These are phyloP conservation scores for Phoma herbarum DNA, from an alignment of 2,329 filamentous ascomycete genomes.

Conservation along the genomic window DNA sequence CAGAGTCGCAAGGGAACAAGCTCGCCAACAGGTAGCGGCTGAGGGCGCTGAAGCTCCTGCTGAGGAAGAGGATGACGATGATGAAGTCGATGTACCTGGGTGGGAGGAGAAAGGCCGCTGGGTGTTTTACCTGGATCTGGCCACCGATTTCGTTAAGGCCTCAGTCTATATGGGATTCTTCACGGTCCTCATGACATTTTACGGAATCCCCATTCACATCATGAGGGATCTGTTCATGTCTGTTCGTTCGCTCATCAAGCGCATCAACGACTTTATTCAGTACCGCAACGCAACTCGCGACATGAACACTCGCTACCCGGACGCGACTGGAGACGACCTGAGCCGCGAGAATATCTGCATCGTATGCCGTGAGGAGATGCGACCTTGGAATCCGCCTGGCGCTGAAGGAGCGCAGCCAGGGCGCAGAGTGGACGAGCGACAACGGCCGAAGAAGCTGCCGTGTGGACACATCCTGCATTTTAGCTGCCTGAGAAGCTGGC, in stretches of 20 bases:
- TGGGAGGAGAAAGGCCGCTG: slow-evolving; percentile 97
- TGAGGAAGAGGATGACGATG: slow-evolving; percentile 76
- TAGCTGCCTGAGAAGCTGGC: slow-evolving; percentile 93
- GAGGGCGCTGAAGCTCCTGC: slow-evolving; percentile 51
- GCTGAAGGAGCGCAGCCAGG: slow-evolving; percentile 50
- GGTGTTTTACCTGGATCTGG: slow-evolving; percentile 85
- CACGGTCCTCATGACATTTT: slow-evolving; percentile 89
- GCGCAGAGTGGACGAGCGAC: slow-evolving; percentile 74
- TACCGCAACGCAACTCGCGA: slow-evolving; percentile 92
- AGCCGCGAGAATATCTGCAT: slow-evolving; percentile 91
- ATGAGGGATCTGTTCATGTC: slow-evolving; percentile 96
- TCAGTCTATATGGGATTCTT: slow-evolving; percentile 92
- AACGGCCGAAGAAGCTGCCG: slow-evolving; percentile 92
- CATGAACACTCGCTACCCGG: slow-evolving; percentile 90
- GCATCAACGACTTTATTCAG: slow-evolving; percentile 85
- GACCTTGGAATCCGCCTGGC: slow-evolving; percentile 71
- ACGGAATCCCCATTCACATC: slow-evolving; percentile 95
- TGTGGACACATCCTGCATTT: slow-evolving; percentile 96
- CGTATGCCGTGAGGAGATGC: slow-evolving; percentile 97
- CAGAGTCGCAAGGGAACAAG: slow-evolving; percentile 64
- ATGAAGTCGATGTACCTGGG: slow-evolving; percentile 92
- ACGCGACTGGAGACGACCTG: slow-evolving; percentile 88
- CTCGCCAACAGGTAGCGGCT: slow-evolving; percentile 66
- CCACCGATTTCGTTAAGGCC: slow-evolving; percentile 90
- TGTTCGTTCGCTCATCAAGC: slow-evolving; percentile 86